These are phyloP conservation scores for Suhomyces canberraensis DNA, from an alignment of 805 yeast genomes.

Conservation along the genomic window DNA sequence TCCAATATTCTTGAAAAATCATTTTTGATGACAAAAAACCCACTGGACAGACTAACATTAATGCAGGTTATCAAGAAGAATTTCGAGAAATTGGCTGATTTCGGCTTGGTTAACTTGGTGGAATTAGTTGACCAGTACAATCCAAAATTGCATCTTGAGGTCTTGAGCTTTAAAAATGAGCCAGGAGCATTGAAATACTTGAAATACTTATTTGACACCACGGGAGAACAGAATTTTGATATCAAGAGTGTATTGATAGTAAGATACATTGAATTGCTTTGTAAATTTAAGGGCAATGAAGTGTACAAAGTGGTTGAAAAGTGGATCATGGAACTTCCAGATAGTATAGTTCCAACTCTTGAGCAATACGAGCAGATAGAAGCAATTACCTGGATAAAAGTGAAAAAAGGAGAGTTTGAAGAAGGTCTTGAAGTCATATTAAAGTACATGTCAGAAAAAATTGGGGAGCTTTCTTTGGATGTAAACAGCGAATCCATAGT, in stretches of 20 bases:
- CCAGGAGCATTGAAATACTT: slow-evolving; percentile 5
- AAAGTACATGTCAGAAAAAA: slow-evolving; percentile 17
- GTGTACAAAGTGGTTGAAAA: slow-evolving; percentile 13
- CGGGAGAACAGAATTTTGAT: background rate
- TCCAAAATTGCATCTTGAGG: slow-evolving; percentile 38
- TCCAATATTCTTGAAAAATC: slow-evolving; percentile 28
- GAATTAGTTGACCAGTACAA: slow-evolving; percentile 16
- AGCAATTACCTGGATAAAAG: slow-evolving; percentile 29
- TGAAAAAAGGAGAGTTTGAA: slow-evolving; percentile 17
- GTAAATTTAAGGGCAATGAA: slow-evolving; percentile 14
- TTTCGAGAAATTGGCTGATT: slow-evolving; percentile 20
- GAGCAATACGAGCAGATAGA: slow-evolving; percentile 22
- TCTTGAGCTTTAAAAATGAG: slow-evolving; percentile 26
- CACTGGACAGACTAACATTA: slow-evolving; percentile 23
- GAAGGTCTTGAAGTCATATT: slow-evolving; percentile 30
- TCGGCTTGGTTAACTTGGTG: slow-evolving; percentile 11
- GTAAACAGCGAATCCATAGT: slow-evolving; percentile 8
- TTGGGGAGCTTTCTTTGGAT: slow-evolving; percentile 10
- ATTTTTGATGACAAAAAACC: slow-evolving; percentile 14
- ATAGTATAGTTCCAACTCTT: slow-evolving; percentile 12
- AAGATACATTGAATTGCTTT: slow-evolving; percentile 19
- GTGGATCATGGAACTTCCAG: background rate
- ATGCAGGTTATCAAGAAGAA: slow-evolving; percentile 20
- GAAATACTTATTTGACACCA: background rate
- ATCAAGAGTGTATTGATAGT: background rate